phyloP scores from a whole-genome alignment of 139 green algal genomes.

The Coelastrella sp. region DNA sequence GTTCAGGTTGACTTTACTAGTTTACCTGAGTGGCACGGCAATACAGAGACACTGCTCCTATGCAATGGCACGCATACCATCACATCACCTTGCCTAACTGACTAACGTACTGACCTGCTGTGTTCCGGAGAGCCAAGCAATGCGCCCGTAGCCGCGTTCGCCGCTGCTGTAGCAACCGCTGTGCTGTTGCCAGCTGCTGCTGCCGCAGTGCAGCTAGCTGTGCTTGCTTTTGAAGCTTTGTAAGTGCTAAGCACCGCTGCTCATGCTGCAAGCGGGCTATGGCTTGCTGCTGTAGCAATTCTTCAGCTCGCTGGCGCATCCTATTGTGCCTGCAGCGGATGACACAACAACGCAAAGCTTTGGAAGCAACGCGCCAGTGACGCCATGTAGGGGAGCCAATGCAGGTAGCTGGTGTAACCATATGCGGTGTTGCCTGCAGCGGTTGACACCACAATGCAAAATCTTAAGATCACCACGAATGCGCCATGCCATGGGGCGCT shows the following conservation, averaged over 20 bases:
- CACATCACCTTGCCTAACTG: neutral
- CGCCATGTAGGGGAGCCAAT: too few species aligned
- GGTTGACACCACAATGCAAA: neutral
- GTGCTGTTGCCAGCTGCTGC: constrained; percentile 17
- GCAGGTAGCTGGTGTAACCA: too few species aligned
- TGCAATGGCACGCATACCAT: too few species aligned
- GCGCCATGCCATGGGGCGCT: too few species aligned
- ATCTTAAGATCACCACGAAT: too few species aligned
- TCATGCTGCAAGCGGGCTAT: neutral
- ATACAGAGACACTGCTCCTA: too few species aligned
- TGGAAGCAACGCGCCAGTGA: neutral
- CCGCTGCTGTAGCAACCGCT: neutral
- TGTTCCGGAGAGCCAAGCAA: neutral
- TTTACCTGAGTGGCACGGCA: neutral
- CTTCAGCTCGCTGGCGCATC: constrained; percentile 9
- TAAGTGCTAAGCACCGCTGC: neutral
- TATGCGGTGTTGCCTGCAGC: neutral
- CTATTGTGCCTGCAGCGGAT: neutral
- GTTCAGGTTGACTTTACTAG: too few species aligned
- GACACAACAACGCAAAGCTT: neutral
- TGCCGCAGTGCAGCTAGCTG: neutral
- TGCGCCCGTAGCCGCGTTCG: neutral
- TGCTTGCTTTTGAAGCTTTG: neutral
- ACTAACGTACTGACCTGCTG: neutral
- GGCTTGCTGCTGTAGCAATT: constrained; percentile 12